These are phyloP conservation scores for Elsinoe ampelina DNA, from an alignment of 2,329 filamentous ascomycete genomes.

Conservation along the genomic window DNA sequence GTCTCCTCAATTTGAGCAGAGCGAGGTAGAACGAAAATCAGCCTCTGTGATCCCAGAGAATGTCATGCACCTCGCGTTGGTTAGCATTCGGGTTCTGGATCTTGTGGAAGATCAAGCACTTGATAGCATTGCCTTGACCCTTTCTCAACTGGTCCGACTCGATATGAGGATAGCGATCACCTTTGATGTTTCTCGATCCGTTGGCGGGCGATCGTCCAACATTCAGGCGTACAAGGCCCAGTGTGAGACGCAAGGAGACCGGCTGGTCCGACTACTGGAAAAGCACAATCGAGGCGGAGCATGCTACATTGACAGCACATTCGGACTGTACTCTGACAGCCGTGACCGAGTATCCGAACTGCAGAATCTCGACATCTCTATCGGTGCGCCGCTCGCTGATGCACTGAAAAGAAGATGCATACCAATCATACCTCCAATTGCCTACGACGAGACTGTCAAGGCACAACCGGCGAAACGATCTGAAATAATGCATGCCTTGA, in stretches of 20 bases:
- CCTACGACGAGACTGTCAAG: conserved; percentile 46
- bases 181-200: conserved; percentile 45
- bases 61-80: conserved; percentile 64
- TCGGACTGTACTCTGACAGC: conserved; percentile 4
- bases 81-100: conserved; percentile 73
- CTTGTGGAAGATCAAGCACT: conserved; percentile 59
- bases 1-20: conserved; percentile 48
- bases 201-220: not conserved
- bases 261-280: conserved; percentile 67
- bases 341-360: not conserved
- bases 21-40: conserved; percentile 25
- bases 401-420: conserved; percentile 60
- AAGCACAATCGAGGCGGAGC: conserved; percentile 58
- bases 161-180: conserved; percentile 77
- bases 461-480: conserved; percentile 44
- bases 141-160: conserved; percentile 72
- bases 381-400: conserved; percentile 40
- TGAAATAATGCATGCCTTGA: conserved; percentile 66
- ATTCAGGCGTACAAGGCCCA: conserved; percentile 10
- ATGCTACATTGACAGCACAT: conserved; percentile 54
- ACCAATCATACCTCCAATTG: conserved; percentile 58
- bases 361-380: conserved; percentile 29
- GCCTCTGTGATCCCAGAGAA: conserved; percentile 29
- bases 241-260: conserved; percentile 53
- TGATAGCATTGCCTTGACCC: conserved; percentile 67